A percentile compares a stretch with the other conserved stretches of the same genome.
phyloP scores from a whole-genome alignment of 176 grass and related monocot genomes.

The Carex littledalei region DNA sequence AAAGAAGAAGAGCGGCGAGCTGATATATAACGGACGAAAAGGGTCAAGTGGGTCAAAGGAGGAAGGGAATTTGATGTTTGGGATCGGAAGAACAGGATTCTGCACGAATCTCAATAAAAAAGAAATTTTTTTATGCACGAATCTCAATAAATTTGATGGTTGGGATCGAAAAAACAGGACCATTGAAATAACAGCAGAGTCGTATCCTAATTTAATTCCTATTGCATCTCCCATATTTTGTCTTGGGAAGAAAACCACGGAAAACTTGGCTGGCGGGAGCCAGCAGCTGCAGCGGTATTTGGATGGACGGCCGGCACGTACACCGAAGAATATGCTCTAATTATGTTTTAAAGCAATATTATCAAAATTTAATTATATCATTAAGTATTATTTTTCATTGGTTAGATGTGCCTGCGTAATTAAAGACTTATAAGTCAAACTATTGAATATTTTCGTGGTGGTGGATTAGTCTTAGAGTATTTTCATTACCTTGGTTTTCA shows the following conservation, averaged over 20 bases:
- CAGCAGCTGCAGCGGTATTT: not conserved
- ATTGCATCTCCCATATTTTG: not conserved
- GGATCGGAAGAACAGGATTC: too few species aligned
- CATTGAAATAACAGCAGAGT: too few species aligned
- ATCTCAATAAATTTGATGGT: too few species aligned
- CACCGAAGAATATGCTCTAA: not conserved
- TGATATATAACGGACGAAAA: not conserved
- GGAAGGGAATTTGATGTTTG: not conserved
- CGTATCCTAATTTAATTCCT: too few species aligned
- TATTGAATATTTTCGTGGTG: too few species aligned
- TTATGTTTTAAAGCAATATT: not conserved
- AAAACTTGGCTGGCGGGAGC: not conserved
- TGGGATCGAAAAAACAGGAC: too few species aligned
- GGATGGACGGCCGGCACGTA: not conserved
- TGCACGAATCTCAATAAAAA: too few species aligned
- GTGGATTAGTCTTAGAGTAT: too few species aligned
- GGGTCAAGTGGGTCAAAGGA: too few species aligned
- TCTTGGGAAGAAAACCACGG: conserved; percentile 22
- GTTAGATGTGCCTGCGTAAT: not conserved
- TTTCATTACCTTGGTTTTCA: too few species aligned
- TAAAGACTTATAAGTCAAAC: not conserved
- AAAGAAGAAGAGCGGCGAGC: not conserved
- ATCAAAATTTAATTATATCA: too few species aligned
- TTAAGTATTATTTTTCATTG: not conserved
- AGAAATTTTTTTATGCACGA: too few species aligned